Percentiles rank a stretch among this genome's conserved stretches.
These are phyloP conservation scores for Garcia nutans DNA, from an alignment of 345 rosid species.

Conservation along the genomic window DNA sequence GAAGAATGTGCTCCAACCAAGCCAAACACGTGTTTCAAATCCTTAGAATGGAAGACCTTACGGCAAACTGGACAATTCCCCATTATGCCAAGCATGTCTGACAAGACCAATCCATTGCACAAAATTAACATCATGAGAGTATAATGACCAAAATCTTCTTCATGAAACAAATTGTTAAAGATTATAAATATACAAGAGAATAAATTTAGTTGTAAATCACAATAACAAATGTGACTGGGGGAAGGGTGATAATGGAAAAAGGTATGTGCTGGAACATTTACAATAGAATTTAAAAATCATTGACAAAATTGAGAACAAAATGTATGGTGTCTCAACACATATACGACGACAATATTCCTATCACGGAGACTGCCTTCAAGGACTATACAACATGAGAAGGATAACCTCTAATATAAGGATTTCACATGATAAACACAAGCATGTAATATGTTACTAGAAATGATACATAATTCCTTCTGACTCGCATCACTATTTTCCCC, in stretches of 20 bases:
- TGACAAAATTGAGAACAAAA: too few species aligned
- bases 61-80: constrained; percentile 92
- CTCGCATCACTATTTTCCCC: too few species aligned
- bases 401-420: too few species aligned
- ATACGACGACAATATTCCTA: too few species aligned
- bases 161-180: not conserved
- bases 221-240: not conserved
- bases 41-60: constrained; percentile 65
- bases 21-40: constrained; percentile 73
- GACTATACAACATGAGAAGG: too few species aligned
- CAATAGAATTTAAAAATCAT: not conserved
- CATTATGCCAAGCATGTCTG: constrained; percentile 31
- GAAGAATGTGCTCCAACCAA: constrained; percentile 56
- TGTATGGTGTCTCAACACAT: too few species aligned
- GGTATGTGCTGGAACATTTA: not conserved
- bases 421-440: too few species aligned
- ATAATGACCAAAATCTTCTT: not conserved
- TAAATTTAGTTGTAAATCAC: not conserved
- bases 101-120: constrained; percentile 7
- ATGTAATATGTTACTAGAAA: too few species aligned
- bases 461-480: too few species aligned
- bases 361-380: too few species aligned
- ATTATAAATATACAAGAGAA: not conserved
- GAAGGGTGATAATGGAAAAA: not conserved
- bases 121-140: constrained; percentile 1